Evolutionary conservation across 495 filamentous ascomycete genomes (phyloP).

Genomic region (Astrothelium macrocarpum): DNA sequence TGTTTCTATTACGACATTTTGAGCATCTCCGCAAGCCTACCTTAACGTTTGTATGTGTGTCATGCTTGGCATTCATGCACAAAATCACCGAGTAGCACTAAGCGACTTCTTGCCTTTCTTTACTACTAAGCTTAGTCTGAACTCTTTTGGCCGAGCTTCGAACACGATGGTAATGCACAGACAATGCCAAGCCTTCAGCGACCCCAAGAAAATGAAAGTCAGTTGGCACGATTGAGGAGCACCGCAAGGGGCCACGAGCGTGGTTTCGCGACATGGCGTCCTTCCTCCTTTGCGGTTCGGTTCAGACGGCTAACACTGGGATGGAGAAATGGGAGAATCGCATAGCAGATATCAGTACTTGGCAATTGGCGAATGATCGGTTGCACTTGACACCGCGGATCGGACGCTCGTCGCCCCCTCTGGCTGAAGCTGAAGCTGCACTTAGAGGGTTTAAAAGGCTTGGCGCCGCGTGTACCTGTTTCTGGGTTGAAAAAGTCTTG

Average conservation of each 20-base stretch:
- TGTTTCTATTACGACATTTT: too few species aligned
- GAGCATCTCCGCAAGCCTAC: too few species aligned
- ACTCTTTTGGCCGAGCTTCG: not conserved
- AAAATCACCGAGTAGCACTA: too few species aligned
- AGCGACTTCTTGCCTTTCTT: too few species aligned
- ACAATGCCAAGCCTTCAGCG: not conserved
- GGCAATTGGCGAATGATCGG: not conserved
- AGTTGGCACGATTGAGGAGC: too few species aligned
- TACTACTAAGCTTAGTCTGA: too few species aligned
- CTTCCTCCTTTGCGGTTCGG: not conserved
- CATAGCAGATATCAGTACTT: slow-evolving; percentile 4
- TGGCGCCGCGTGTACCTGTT: not conserved
- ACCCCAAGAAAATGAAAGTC: too few species aligned
- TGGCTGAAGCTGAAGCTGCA: not conserved
- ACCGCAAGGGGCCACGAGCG: not conserved
- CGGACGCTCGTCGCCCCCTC: not conserved
- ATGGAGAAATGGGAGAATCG: slow-evolving; percentile 18
- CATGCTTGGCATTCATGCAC: too few species aligned
- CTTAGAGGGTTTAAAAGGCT: not conserved
- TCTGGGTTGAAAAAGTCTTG: not conserved
- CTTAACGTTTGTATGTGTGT: too few species aligned
- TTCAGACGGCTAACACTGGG: not conserved
- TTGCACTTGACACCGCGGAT: not conserved
- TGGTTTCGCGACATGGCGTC: not conserved
- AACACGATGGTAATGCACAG: not conserved